These are phyloP conservation scores for Fusarium phyllophilum DNA, from an alignment of 2,329 filamentous ascomycete species.

Conservation along the genomic window DNA sequence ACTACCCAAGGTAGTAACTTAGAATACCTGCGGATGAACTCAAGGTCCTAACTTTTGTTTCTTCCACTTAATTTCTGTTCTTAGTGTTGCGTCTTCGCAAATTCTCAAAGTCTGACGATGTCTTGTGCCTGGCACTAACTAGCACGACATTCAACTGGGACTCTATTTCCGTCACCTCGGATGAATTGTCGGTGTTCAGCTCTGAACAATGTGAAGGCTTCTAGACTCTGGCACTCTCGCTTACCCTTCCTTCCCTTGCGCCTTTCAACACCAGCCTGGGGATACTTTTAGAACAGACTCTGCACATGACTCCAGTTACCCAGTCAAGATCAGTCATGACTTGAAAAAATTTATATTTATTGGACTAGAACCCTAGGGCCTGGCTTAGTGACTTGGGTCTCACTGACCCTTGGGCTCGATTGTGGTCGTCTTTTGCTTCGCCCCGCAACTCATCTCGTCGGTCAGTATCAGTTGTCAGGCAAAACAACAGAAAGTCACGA, in stretches of 20 bases:
- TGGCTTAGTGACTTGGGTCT: constrained; percentile 12
- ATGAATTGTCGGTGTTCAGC: constrained; percentile 12
- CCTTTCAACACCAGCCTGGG: not conserved
- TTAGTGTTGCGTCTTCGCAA: not conserved
- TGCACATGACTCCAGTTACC: constrained; percentile 39
- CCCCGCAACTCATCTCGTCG: constrained; percentile 14
- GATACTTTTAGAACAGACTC: constrained; percentile 8
- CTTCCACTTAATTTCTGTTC: not conserved
- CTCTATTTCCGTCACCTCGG: constrained; percentile 41
- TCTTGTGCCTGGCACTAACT: constrained; percentile 5
- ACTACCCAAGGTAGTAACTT: too few species aligned
- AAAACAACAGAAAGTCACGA: constrained; percentile 35
- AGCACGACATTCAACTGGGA: not conserved
- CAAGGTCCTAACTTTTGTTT: not conserved
- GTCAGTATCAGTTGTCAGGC: constrained; percentile 18
- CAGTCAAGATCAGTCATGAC: constrained; percentile 36
- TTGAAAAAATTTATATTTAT: constrained; percentile 25
- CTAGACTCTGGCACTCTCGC: constrained; percentile 17
- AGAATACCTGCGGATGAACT: not conserved
- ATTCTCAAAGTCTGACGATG: not conserved
- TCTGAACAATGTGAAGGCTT: constrained; percentile 11
- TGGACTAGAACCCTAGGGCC: constrained; percentile 5
- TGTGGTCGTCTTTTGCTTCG: constrained; percentile 2
- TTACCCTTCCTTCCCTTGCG: constrained; percentile 16
- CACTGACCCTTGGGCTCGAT: constrained; percentile 3